phyloP scores from a whole-genome alignment of 1,284 basidiomycete genomes.

The Coniophora puteana region DNA sequence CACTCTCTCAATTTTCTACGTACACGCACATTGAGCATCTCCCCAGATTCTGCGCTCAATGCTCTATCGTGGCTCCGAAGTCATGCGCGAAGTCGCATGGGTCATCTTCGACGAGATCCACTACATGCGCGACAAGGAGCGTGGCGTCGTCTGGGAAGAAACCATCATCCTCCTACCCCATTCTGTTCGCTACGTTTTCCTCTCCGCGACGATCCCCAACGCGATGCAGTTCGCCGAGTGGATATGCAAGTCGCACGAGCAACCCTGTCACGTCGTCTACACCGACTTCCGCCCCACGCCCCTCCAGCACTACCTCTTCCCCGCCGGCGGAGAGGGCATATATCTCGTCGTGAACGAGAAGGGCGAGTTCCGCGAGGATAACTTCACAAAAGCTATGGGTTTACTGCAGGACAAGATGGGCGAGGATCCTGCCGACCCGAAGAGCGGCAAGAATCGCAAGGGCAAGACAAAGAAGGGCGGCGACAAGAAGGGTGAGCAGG shows the following conservation, averaged over 20 bases:
- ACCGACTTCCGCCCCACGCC: conserved; percentile 99
- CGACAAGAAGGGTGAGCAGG: conserved; percentile 76
- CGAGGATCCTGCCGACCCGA: conserved; percentile 90
- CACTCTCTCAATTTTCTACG: background rate
- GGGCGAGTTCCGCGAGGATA: conserved; percentile 95
- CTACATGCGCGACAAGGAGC: conserved; percentile 98
- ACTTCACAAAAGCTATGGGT: conserved; percentile 98
- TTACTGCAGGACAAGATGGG: conserved; percentile 81
- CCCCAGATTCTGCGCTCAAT: conserved; percentile 94
- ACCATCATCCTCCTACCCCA: conserved; percentile 98
- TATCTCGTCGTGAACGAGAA: conserved; percentile 98
- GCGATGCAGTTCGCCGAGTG: conserved; percentile 99
- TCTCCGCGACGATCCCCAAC: conserved; percentile 99
- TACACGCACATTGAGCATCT: background rate
- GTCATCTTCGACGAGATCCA: conserved; percentile 99
- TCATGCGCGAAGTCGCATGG: conserved; percentile 99
- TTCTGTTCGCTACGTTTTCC: conserved; percentile 95
- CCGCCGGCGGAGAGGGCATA: conserved; percentile 94
- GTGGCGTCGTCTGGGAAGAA: conserved; percentile 86
- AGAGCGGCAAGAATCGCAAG: conserved; percentile 79
- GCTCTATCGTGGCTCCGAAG: conserved; percentile 97
- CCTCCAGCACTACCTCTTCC: conserved; percentile 97
- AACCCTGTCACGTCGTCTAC: conserved; percentile 99
- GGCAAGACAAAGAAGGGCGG: conserved; percentile 90
- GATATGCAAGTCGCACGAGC: conserved; percentile 96